Percentiles rank a stretch among this genome's conserved stretches.
phyloP scores from a whole-genome alignment of 371 early-diverging fungal species.

The Apophysomyces variabilis region DNA sequence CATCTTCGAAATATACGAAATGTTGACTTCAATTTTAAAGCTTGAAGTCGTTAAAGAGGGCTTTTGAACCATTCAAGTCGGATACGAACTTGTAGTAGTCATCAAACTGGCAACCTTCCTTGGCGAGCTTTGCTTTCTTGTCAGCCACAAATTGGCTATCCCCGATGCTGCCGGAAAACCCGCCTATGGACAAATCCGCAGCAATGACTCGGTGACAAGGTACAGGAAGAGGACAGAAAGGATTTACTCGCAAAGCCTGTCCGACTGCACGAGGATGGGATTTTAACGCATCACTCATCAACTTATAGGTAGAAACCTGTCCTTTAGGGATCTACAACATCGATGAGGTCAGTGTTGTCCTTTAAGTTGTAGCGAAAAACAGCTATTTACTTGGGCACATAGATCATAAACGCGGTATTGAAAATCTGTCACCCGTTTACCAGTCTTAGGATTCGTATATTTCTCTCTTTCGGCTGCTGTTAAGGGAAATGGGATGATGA shows the following conservation, averaged over 20 bases:
- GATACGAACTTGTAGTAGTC: slow-evolving; percentile 57
- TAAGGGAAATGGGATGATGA: slow-evolving; percentile 45
- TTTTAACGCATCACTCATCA: slow-evolving; percentile 66
- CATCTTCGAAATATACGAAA: not conserved
- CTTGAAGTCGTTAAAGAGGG: slow-evolving; percentile 57
- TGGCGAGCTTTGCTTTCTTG: slow-evolving; percentile 70
- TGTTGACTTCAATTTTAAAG: slow-evolving; percentile 1
- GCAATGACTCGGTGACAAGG: slow-evolving; percentile 86
- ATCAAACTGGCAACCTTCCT: slow-evolving; percentile 73
- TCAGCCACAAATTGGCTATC: slow-evolving; percentile 62
- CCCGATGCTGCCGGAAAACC: slow-evolving; percentile 73
- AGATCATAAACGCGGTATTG: slow-evolving; percentile 76
- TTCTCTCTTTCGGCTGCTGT: slow-evolving; percentile 41
- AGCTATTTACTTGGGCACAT: slow-evolving; percentile 58
- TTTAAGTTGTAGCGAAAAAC: too few relatives aligned
- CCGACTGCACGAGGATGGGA: slow-evolving; percentile 79
- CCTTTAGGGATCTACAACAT: slow-evolving; percentile 63
- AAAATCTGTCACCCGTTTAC: slow-evolving; percentile 66
- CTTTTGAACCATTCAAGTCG: slow-evolving; percentile 43
- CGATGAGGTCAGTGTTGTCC: not conserved
- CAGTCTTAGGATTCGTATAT: slow-evolving; percentile 60
- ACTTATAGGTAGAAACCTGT: slow-evolving; percentile 76
- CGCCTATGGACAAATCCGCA: slow-evolving; percentile 70
- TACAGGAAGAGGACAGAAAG: slow-evolving; percentile 76
- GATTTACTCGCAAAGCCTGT: slow-evolving; percentile 75